A percentile compares a stretch with the other conserved stretches of the same genome.
Conservation (phyloP, 306 rosid genomes). For the Erythrophleum fordii region DNA sequence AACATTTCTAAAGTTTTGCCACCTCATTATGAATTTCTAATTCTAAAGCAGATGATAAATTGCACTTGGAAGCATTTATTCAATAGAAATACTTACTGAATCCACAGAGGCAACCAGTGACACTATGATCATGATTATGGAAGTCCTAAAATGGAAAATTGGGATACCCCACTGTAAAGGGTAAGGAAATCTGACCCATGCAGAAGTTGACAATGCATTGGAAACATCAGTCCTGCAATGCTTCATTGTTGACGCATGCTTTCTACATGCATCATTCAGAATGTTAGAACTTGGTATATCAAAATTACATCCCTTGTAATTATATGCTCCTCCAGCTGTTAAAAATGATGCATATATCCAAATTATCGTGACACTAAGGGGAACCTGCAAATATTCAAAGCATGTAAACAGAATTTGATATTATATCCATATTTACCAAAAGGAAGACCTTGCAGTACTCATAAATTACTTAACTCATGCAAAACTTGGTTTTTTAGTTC, state of each 20-base stretch:
- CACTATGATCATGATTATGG: conserved; percentile 77
- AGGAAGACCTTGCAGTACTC: conserved; percentile 1
- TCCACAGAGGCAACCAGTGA: conserved; percentile 88
- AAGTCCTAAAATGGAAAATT: conserved; percentile 71
- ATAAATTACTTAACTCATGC: not conserved
- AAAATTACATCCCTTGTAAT: conserved; percentile 81
- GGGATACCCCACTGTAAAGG: conserved; percentile 92
- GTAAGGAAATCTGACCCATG: conserved; percentile 80
- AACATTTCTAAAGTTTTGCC: not conserved
- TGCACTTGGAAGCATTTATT: conserved; percentile 29
- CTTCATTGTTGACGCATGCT: conserved; percentile 77
- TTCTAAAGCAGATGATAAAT: not conserved
- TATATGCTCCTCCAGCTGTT: conserved; percentile 93
- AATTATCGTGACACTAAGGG: conserved; percentile 70
- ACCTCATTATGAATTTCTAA: not conserved
- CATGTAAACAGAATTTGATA: conserved; percentile 25
- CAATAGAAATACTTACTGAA: conserved; percentile 59
- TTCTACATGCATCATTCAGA: conserved; percentile 76
- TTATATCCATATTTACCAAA: conserved; percentile 13
- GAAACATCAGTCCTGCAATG: conserved; percentile 88
- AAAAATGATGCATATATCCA: conserved; percentile 90
- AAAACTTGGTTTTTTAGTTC: not conserved
- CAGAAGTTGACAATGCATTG: conserved; percentile 70
- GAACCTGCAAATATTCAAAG: conserved; percentile 68
- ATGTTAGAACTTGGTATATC: conserved; percentile 88